A percentile compares a stretch with the other conserved stretches of the same genome.
These are phyloP conservation scores for Grosmannia penicillata DNA, from an alignment of 2,329 filamentous ascomycete species.

Conservation along the genomic window DNA sequence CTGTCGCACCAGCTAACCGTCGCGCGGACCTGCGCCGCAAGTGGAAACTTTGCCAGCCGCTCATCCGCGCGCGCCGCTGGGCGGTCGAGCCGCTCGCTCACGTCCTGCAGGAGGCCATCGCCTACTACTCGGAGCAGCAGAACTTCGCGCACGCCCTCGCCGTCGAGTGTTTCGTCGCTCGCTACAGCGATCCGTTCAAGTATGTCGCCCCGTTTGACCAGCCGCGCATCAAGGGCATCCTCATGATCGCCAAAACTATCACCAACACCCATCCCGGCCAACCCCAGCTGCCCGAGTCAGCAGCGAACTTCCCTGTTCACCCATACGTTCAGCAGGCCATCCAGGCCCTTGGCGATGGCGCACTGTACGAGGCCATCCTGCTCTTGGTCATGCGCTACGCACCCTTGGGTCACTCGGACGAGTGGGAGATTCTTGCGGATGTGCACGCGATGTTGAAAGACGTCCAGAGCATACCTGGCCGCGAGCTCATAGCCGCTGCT, in stretches of 20 bases:
- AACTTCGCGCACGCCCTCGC: conserved; percentile 29
- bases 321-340: conserved; percentile 17
- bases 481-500: conserved; percentile 27
- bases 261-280: conserved; percentile 23
- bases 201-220: conserved; percentile 34
- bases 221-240: conserved; percentile 32
- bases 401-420: conserved; percentile 24
- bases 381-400: conserved; percentile 29
- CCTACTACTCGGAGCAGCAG: conserved; percentile 27
- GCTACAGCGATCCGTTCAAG: conserved; percentile 33
- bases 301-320: conserved; percentile 11
- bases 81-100: conserved; percentile 33
- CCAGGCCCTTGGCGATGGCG: conserved; percentile 33
- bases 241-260: conserved; percentile 36
- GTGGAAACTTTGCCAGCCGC: conserved; percentile 23
- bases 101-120: conserved; percentile 27
- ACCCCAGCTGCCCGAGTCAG: too few species aligned
- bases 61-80: conserved; percentile 25
- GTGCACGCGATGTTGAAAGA: conserved; percentile 33
- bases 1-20: conserved; percentile 5
- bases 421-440: conserved; percentile 28
- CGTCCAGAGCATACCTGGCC: conserved; percentile 28
- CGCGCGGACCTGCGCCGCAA: conserved; percentile 17
- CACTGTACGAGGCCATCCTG: conserved; percentile 37
- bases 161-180: conserved; percentile 30